Evolutionary conservation across 2,329 filamentous ascomycete species (phyloP), one percentile per base, ranked within the genome.

Genomic region (Pestalotiopsis sp.): DNA sequence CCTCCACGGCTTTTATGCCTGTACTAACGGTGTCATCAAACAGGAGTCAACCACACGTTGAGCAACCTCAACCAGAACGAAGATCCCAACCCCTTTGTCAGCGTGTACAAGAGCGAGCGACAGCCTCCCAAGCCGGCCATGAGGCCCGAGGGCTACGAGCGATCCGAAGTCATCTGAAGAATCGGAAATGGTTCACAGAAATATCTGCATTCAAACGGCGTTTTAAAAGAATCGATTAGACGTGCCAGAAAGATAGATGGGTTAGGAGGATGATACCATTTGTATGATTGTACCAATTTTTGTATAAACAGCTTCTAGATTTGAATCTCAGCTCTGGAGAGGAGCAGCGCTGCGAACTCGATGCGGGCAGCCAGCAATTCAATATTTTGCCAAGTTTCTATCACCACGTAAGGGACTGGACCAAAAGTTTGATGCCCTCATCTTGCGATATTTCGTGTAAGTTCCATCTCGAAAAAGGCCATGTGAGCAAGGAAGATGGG

Each of bases 61-160:
- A 90, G 92, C 65, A 98, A 98, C 78, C 84, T 99, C 69, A 85
- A 97, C 73, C 94, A 96, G 78, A 90, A 89, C 66, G 86, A 90
- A 41, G 96, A 99, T 77, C 95, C 95, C 2, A 99, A 99, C 77
- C 96, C 96, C 2, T 99, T 96, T 77, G 91, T 93, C 60, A 93
- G 91, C 79, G 87, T 90, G 74, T 98, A 95, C 84, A 93, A 92
- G 80, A 89, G 94, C 71, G 83, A 84, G 14, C 83, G 83, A 4
- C 84, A 85, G 71, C 88, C 89, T 27, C 93, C 95, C 73, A 93
- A 92, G 4, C 88, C 89, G 0, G 86, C 90, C 61, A 74, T 86
- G 36, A 88, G 90, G 78, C 86, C 91, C 0, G 85, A 85, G 0
- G 96, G 96, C 0, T 99, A 93, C 87, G 94, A 98, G 78, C 86